These are phyloP conservation scores for Laburnicola sp. DNA, from an alignment of 2,329 filamentous ascomycete species.

Conservation along the genomic window DNA sequence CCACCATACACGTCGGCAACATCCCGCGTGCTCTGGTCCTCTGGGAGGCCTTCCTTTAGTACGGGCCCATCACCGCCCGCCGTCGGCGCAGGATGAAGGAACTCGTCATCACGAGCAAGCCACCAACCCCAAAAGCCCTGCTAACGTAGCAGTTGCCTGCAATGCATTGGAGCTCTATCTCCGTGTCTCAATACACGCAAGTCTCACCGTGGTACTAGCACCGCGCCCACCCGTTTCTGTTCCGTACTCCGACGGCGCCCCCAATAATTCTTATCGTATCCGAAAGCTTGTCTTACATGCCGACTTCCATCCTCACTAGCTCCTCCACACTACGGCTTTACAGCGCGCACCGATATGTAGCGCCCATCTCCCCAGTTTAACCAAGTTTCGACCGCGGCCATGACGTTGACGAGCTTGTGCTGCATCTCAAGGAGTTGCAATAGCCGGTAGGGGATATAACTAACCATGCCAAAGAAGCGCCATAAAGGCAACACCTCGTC, in stretches of 20 bases:
- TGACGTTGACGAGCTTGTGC: constrained; percentile 53
- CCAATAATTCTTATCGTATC: too few species aligned
- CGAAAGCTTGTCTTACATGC: too few species aligned
- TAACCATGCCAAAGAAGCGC: constrained; percentile 53
- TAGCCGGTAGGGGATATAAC: constrained; percentile 53
- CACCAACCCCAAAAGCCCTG: constrained; percentile 1
- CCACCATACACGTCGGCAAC: background rate
- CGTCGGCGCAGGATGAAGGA: background rate
- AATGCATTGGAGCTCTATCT: too few species aligned
- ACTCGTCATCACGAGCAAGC: background rate
- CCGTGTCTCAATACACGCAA: too few species aligned
- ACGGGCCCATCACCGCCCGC: background rate
- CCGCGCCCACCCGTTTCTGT: too few species aligned
- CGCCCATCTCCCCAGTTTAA: constrained; percentile 25
- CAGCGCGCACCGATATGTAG: constrained; percentile 24
- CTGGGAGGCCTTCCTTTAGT: background rate
- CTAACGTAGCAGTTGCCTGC: background rate
- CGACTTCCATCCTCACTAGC: background rate
- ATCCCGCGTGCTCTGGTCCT: background rate
- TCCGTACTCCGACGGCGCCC: too few species aligned
- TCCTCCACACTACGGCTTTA: constrained; percentile 14
- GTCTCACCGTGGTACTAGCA: too few species aligned
- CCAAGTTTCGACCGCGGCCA: constrained; percentile 49
- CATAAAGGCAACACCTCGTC: constrained; percentile 55
- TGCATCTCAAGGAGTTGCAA: constrained; percentile 51